Conservation (phyloP, 2,329 filamentous ascomycete species). For the Waltergamsia citrina region DNA sequence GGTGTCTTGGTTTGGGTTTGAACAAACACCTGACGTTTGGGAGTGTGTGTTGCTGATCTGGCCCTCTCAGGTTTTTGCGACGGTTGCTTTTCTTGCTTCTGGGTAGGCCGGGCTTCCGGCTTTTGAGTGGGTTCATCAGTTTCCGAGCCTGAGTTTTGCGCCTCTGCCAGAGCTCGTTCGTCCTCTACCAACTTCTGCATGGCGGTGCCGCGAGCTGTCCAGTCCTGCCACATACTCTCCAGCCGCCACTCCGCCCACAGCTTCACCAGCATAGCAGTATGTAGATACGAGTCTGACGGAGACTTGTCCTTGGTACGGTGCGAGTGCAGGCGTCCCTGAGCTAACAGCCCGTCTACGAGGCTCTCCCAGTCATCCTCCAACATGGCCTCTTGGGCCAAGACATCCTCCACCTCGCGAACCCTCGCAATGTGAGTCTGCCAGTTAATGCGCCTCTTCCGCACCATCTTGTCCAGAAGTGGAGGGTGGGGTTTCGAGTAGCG, state of each 20-base stretch:
- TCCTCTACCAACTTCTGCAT: slow-evolving; percentile 31
- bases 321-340: not conserved
- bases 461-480: slow-evolving; percentile 41
- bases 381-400: slow-evolving; percentile 15
- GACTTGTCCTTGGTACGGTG: slow-evolving; percentile 5
- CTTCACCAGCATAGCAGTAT: slow-evolving; percentile 17
- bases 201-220: slow-evolving; percentile 29
- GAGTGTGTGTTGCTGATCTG: too few species aligned
- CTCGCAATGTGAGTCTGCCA: slow-evolving; percentile 30
- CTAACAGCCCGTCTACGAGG: slow-evolving; percentile 7
- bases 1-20: too few species aligned
- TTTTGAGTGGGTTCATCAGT: too few species aligned
- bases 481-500: slow-evolving; percentile 59
- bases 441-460: slow-evolving; percentile 39
- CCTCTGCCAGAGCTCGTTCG: slow-evolving; percentile 11
- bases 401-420: slow-evolving; percentile 27
- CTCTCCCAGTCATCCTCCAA: slow-evolving; percentile 42
- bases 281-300: slow-evolving; percentile 19
- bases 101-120: too few species aligned
- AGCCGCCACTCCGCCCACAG: slow-evolving; percentile 21
- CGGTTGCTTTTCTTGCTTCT: not conserved
- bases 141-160: too few species aligned
- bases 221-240: slow-evolving; percentile 22
- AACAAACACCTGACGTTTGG: too few species aligned
- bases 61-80: too few species aligned